These are phyloP conservation scores for Chlamydomonas incerta DNA, from an alignment of 139 green algal species.

Conservation along the genomic window DNA sequence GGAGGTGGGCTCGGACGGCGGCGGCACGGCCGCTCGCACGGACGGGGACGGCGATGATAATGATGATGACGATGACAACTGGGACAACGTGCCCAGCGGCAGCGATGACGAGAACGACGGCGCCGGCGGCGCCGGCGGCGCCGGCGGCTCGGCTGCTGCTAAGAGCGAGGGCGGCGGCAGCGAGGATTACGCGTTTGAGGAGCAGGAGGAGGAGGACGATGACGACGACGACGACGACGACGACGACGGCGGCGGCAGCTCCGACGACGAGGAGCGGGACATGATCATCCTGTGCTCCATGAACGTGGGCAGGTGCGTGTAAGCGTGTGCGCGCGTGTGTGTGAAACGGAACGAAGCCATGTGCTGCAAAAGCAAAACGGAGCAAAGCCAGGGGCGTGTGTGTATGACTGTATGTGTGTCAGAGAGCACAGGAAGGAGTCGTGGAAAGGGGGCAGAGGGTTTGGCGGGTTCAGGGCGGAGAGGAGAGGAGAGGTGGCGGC, in stretches of 20 bases:
- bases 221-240: conserved; percentile 26
- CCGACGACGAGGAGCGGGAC: conserved; percentile 52
- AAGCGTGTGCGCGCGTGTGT: too few species aligned
- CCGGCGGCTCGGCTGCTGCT: background rate
- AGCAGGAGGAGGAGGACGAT: background rate
- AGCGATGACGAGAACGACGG: background rate
- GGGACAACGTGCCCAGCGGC: conserved; percentile 3
- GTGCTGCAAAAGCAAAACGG: too few species aligned
- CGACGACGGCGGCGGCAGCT: conserved; percentile 23
- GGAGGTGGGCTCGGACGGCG: conserved; percentile 17
- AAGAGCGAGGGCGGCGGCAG: background rate
- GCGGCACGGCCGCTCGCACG: background rate
- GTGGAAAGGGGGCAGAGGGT: too few species aligned
- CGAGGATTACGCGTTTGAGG: background rate
- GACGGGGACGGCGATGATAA: too few species aligned
- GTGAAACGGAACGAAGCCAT: too few species aligned
- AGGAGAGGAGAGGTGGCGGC: too few species aligned
- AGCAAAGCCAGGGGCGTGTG: too few species aligned
- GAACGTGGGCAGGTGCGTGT: conserved; percentile 15
- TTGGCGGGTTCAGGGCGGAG: too few species aligned
- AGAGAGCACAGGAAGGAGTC: too few species aligned
- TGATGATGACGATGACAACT: background rate
- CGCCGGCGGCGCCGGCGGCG: background rate
- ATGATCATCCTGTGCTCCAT: conserved; percentile 38
- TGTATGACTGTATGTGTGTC: too few species aligned